phyloP scores from a whole-genome alignment of 2,329 filamentous ascomycete genomes.

The Pseudocercospora fijiensis region DNA sequence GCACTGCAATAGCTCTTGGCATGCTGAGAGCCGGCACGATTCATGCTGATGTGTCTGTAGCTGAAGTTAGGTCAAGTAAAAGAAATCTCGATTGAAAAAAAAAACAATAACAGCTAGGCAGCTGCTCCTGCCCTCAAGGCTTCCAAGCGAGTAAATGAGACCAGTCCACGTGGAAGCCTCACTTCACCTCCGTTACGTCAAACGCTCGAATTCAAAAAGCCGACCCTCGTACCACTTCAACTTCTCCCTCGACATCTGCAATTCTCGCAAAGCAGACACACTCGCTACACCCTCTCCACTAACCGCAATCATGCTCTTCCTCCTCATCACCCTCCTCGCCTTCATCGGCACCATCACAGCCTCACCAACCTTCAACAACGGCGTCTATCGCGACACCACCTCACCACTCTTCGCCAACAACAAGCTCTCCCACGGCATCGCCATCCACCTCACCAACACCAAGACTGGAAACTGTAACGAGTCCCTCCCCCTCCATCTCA shows the following conservation, averaged over 20 bases:
- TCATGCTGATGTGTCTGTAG: not conserved
- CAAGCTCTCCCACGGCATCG: conserved; percentile 7
- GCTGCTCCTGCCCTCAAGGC: not conserved
- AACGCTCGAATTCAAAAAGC: not conserved
- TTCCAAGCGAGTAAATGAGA: not conserved
- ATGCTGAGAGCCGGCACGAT: not conserved
- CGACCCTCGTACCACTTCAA: not conserved
- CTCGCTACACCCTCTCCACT: not conserved
- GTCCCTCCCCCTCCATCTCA: not conserved
- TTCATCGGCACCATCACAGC: conserved; percentile 2
- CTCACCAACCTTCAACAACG: conserved; percentile 3
- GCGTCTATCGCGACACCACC: not conserved
- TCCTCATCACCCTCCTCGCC: conserved; percentile 11
- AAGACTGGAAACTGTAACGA: conserved; percentile 11
- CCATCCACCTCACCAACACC: conserved; percentile 20
- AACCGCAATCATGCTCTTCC: not conserved
- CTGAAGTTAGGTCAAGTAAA: not conserved
- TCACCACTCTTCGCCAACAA: not conserved
- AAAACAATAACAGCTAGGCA: not conserved
- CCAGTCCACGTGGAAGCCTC: not conserved
- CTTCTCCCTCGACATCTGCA: conserved; percentile 3
- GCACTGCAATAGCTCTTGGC: not conserved
- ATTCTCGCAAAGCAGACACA: not conserved
- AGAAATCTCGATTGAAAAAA: not conserved
- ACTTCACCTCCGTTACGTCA: not conserved